Conservation (phyloP, 176 grass and related monocot species). For the Oryza glaberrima region DNA sequence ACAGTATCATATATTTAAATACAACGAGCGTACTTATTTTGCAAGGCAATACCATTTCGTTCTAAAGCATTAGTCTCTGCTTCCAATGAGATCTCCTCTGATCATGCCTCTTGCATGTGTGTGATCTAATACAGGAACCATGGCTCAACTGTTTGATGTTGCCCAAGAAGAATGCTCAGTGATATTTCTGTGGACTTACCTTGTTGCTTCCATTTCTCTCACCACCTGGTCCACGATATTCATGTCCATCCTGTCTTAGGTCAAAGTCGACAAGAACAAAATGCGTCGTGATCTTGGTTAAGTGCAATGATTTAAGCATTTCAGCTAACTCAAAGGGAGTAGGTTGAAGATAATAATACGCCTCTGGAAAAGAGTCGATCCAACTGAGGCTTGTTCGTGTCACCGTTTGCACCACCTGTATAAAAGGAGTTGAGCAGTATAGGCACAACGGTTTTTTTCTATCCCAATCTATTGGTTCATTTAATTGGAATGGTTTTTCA, state of each 20-base stretch:
- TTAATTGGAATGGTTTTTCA: too few relatives aligned
- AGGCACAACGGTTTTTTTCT: too few relatives aligned
- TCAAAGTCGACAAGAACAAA: background rate
- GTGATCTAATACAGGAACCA: slow-evolving; percentile 58
- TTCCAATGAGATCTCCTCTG: background rate
- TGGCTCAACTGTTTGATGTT: slow-evolving; percentile 75
- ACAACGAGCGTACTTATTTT: too few relatives aligned
- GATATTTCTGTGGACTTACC: slow-evolving; percentile 77
- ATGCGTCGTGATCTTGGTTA: background rate
- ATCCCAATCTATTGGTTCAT: too few relatives aligned
- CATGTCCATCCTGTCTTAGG: slow-evolving; percentile 69
- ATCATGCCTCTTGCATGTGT: background rate
- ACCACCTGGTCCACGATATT: slow-evolving; percentile 79
- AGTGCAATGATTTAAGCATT: too few relatives aligned
- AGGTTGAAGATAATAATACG: background rate
- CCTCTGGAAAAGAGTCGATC: too few relatives aligned
- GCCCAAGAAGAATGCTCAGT: slow-evolving; percentile 80
- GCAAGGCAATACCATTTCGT: background rate
- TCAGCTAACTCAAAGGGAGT: background rate
- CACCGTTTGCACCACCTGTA: too few relatives aligned
- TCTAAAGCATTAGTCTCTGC: background rate
- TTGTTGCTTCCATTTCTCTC: slow-evolving; percentile 54
- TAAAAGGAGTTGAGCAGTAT: too few relatives aligned
- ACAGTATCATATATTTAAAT: too few relatives aligned
- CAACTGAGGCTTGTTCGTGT: background rate